Conservation (phyloP, 768 basidiomycete genomes). For the Kwoniella mangroviensis region DNA sequence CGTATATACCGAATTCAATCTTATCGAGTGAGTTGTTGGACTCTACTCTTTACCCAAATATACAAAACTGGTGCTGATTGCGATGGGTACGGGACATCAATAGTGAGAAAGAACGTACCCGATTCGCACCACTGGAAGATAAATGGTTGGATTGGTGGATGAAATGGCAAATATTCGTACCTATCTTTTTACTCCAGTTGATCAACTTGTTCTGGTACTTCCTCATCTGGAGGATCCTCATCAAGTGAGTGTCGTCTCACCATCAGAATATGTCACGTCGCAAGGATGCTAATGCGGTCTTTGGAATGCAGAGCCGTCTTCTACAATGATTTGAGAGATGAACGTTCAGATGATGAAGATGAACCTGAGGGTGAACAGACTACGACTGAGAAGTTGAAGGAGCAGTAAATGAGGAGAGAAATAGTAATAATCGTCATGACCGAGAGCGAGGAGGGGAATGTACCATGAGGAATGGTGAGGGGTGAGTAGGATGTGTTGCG, state of each 20-base stretch:
- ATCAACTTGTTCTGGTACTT: conserved; percentile 94
- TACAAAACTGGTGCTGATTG: background rate
- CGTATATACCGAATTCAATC: conserved; percentile 76
- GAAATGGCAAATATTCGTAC: conserved; percentile 76
- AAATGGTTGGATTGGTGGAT: conserved; percentile 71
- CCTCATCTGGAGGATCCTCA: conserved; percentile 76
- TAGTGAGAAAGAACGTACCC: conserved; percentile 17
- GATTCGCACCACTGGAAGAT: conserved; percentile 63
- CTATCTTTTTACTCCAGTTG: conserved; percentile 74
- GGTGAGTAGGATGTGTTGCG: too few species aligned
- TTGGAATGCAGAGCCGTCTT: conserved; percentile 63
- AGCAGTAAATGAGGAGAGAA: conserved; percentile 2
- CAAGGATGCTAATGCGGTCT: background rate
- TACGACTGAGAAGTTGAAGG: conserved; percentile 40
- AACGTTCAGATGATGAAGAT: conserved; percentile 70
- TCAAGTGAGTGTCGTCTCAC: conserved; percentile 63
- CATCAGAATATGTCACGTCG: too few species aligned
- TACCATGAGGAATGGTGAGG: too few species aligned
- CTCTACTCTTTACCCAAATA: background rate
- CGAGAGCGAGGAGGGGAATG: too few species aligned
- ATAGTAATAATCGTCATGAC: background rate
- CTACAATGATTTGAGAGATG: conserved; percentile 62
- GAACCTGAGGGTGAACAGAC: conserved; percentile 28
- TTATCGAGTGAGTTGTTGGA: conserved; percentile 66
- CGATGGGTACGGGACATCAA: background rate